phyloP scores from a whole-genome alignment of 495 filamentous ascomycete species.

The Elaphomyces granulatus region DNA sequence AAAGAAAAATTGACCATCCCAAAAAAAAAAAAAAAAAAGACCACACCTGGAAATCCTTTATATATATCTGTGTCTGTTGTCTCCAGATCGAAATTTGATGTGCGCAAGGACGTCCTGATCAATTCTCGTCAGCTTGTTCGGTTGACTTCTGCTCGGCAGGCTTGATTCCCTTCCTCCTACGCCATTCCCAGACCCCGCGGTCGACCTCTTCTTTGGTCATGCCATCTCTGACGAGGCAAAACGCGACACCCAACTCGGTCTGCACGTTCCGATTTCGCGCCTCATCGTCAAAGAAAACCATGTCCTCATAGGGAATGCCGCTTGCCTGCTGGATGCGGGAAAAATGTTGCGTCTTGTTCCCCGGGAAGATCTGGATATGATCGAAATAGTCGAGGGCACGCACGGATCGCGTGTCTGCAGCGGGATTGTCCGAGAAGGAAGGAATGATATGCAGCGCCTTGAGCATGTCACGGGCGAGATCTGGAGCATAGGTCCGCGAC shows the following conservation, averaged over 20 bases:
- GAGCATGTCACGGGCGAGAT: slow-evolving; percentile 68
- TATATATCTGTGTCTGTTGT: no score
- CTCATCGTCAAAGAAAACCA: slow-evolving; percentile 98
- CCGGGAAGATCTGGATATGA: slow-evolving; percentile 74
- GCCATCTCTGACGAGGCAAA: slow-evolving; percentile 67
- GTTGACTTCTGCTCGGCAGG: slow-evolving; percentile 5
- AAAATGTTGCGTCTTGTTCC: slow-evolving; percentile 77
- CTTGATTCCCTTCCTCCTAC: slow-evolving; percentile 49
- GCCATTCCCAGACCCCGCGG: slow-evolving; percentile 67
- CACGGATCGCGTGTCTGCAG: slow-evolving; percentile 23
- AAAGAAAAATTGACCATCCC: no score
- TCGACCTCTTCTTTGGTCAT: slow-evolving; percentile 69
- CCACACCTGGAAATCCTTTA: no score
- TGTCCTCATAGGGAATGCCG: slow-evolving; percentile 53
- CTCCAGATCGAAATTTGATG: no score
- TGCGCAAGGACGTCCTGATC: background rate
- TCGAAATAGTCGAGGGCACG: slow-evolving; percentile 68
- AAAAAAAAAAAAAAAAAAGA: no score
- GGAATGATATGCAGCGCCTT: slow-evolving; percentile 54
- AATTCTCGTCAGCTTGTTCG: slow-evolving; percentile 2
- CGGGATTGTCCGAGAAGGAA: slow-evolving; percentile 27
- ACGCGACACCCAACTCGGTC: slow-evolving; percentile 62
- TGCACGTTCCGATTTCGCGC: slow-evolving; percentile 74
- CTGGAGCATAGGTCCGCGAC: slow-evolving; percentile 68
- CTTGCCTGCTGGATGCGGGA: slow-evolving; percentile 50